Conservation (phyloP, 1,284 basidiomycete genomes). For the Pterula multifida region DNA sequence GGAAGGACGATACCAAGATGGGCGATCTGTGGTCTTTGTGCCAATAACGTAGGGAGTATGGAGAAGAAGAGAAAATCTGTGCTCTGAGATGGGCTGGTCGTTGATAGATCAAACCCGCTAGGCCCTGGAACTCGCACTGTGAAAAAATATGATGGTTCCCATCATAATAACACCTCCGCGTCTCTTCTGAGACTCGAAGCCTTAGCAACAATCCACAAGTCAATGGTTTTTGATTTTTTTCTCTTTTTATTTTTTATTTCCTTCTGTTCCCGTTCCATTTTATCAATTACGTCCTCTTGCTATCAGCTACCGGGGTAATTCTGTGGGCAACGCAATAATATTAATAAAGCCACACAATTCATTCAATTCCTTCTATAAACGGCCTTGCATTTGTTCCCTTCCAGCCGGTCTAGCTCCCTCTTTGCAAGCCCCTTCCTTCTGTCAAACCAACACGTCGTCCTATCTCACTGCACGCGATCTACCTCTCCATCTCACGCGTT, state of each 20-base stretch:
- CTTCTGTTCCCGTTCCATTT: not conserved
- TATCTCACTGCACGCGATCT: not conserved
- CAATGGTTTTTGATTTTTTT: not conserved
- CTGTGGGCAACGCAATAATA: constrained; percentile 10
- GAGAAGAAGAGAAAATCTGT: no score
- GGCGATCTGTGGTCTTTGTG: not conserved
- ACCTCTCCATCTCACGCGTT: constrained; percentile 1
- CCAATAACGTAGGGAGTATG: no score
- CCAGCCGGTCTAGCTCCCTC: constrained; percentile 52
- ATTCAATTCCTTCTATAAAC: constrained; percentile 47
- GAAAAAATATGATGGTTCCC: not conserved
- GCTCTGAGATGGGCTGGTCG: no score
- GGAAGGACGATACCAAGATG: not conserved
- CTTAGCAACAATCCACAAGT: constrained; percentile 1
- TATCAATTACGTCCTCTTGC: not conserved
- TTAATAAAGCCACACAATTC: constrained; percentile 6
- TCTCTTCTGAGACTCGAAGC: not conserved
- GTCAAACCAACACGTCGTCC: constrained; percentile 21
- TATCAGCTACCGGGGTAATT: constrained; percentile 36
- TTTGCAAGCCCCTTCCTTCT: constrained; percentile 45
- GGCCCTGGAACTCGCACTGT: not conserved
- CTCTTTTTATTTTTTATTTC: not conserved
- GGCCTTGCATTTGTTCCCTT: constrained; percentile 58
- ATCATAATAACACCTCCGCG: not conserved
- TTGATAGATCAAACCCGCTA: not conserved